Evolutionary conservation across 768 basidiomycete genomes (phyloP).

Genomic region (Rhizopogon vesiculosus): DNA sequence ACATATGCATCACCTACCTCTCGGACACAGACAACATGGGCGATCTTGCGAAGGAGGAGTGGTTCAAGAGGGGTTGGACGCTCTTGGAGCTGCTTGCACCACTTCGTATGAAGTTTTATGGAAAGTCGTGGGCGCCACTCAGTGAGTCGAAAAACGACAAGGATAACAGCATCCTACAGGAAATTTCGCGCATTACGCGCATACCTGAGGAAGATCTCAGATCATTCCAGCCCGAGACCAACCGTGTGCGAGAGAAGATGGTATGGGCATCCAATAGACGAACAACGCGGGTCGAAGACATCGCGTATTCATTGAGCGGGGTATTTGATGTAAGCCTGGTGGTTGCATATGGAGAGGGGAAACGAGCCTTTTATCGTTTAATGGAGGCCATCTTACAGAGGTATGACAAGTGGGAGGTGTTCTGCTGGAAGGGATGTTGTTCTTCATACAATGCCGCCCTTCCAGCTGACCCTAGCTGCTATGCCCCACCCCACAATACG

Average conservation of each 20-base stretch:
- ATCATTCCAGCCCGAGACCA: not conserved
- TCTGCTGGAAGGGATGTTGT: constrained; percentile 19
- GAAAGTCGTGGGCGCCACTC: constrained; percentile 1
- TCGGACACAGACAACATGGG: not conserved
- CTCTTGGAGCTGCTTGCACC: constrained; percentile 4
- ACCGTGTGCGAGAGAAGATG: constrained; percentile 17
- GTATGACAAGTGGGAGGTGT: constrained; percentile 16
- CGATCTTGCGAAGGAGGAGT: constrained; percentile 3
- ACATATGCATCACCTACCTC: constrained; percentile 7
- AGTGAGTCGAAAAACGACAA: not conserved
- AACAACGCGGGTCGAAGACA: constrained; percentile 24
- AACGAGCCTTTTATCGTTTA: constrained; percentile 22
- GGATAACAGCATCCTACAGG: not conserved
- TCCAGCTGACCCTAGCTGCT: constrained; percentile 17
- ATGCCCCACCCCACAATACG: not conserved
- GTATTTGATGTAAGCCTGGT: constrained; percentile 19
- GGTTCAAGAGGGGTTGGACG: constrained; percentile 8
- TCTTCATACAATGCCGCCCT: constrained; percentile 14
- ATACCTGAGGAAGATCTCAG: not conserved
- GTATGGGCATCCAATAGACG: constrained; percentile 25
- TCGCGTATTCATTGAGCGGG: constrained; percentile 23
- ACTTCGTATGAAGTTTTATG: constrained; percentile 1
- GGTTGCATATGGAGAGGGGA: constrained; percentile 27
- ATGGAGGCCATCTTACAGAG: constrained; percentile 13
- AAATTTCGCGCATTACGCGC: not conserved